A percentile compares a stretch with the other conserved stretches of the same genome.
These are phyloP conservation scores for Aspergillus pseudotamarii DNA, from an alignment of 2,329 filamentous ascomycete species.

Conservation along the genomic window DNA sequence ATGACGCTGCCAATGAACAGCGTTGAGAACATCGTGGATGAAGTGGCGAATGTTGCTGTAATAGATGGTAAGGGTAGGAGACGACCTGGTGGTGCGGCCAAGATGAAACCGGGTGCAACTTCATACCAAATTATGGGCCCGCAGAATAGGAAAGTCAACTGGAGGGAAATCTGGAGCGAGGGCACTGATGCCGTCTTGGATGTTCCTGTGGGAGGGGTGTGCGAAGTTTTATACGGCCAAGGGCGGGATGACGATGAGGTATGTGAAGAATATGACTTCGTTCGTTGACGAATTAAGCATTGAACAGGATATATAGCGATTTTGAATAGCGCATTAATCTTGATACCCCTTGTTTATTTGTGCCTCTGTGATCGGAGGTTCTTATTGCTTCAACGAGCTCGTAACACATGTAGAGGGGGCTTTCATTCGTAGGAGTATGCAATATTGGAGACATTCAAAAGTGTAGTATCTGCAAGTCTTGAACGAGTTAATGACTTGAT, in stretches of 20 bases:
- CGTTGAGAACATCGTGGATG: conserved; percentile 89
- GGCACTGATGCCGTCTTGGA: conserved; percentile 98
- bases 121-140: conserved; percentile 46
- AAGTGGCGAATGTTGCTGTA: conserved; percentile 80
- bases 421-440: not conserved
- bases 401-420: not conserved
- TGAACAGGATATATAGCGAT: not conserved
- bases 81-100: conserved; percentile 46
- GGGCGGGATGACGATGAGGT: conserved; percentile 43
- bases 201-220: conserved; percentile 90
- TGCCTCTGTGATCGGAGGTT: not conserved
- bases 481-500: too few species aligned
- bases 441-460: too few species aligned
- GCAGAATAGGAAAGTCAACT: conserved; percentile 60
- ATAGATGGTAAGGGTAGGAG: conserved; percentile 72
- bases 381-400: not conserved
- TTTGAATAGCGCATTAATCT: not conserved
- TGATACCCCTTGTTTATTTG: conserved; percentile 3
- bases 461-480: too few species aligned
- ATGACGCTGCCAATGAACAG: conserved; percentile 78
- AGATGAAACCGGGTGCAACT: conserved; percentile 44
- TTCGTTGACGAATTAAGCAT: not conserved
- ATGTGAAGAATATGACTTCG: conserved; percentile 14
- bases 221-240: conserved; percentile 86
- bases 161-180: conserved; percentile 83